phyloP scores from a whole-genome alignment of 495 filamentous ascomycete genomes.

The Penicillium roqueforti region DNA sequence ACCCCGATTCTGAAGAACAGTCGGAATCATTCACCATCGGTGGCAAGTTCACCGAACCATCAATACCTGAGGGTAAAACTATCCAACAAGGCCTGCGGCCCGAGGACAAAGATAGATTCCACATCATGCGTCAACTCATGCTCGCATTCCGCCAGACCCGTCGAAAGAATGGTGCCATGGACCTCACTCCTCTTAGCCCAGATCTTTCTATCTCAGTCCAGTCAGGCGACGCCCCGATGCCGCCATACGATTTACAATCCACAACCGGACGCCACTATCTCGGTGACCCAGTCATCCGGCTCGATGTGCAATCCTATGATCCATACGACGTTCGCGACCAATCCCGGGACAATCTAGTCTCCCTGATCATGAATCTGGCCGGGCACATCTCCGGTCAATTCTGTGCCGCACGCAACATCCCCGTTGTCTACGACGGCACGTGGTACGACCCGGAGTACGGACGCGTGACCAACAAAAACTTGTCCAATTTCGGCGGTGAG shows the following conservation, averaged over 20 bases:
- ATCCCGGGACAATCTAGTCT: slow-evolving; percentile 45
- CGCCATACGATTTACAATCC: slow-evolving; percentile 30
- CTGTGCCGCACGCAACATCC: slow-evolving; percentile 70
- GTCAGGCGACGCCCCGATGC: slow-evolving; percentile 18
- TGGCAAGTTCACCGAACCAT: slow-evolving; percentile 23
- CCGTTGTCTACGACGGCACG: slow-evolving; percentile 70
- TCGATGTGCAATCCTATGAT: slow-evolving; percentile 26
- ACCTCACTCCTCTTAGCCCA: slow-evolving; percentile 18
- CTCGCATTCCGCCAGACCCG: slow-evolving; percentile 37
- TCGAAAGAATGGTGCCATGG: slow-evolving; percentile 39
- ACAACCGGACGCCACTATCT: slow-evolving; percentile 33
- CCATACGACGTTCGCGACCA: slow-evolving; percentile 39
- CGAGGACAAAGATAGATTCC: slow-evolving; percentile 40
- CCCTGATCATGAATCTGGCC: slow-evolving; percentile 72
- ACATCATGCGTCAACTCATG: slow-evolving; percentile 40
- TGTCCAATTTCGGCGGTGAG: slow-evolving; percentile 31
- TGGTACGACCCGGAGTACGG: slow-evolving; percentile 55
- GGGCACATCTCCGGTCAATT: slow-evolving; percentile 69
- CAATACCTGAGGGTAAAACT: slow-evolving; percentile 3
- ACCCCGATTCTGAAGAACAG: slow-evolving; percentile 19
- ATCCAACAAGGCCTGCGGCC: slow-evolving; percentile 24
- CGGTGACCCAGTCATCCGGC: slow-evolving; percentile 53
- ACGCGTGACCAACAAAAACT: slow-evolving; percentile 34
- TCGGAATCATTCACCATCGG: slow-evolving; percentile 35
- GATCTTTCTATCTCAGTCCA: slow-evolving; percentile 33